Percentiles rank a stretch among this genome's conserved stretches.
phyloP scores from a whole-genome alignment of 768 basidiomycete genomes.

The Kwoniella mangroviensis region DNA sequence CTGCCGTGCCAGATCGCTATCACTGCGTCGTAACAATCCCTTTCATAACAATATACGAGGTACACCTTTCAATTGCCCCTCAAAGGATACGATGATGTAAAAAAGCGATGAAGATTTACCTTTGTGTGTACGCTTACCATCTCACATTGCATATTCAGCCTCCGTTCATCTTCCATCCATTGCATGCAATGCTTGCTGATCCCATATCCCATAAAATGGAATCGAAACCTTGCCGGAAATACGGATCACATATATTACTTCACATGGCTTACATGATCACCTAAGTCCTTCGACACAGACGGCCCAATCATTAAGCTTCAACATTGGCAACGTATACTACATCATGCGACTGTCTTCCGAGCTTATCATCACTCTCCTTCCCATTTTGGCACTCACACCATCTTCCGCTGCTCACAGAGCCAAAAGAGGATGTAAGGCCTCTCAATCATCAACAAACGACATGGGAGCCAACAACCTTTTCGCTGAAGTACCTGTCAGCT shows the following conservation, averaged over 20 bases:
- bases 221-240: too few species aligned
- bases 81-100: not conserved
- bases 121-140: not conserved
- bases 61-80: not conserved
- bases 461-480: not conserved
- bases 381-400: not conserved
- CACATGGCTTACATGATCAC: too few species aligned
- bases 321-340: too few species aligned
- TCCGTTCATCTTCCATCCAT: too few species aligned
- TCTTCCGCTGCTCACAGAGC: not conserved
- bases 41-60: too few species aligned
- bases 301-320: too few species aligned
- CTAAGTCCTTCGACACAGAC: too few species aligned
- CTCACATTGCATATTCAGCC: not conserved
- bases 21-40: too few species aligned
- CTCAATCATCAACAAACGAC: not conserved
- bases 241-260: too few species aligned
- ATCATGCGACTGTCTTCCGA: not conserved
- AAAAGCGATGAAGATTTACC: not conserved
- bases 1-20: too few species aligned
- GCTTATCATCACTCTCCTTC: not conserved
- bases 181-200: too few species aligned
- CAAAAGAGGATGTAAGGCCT: not conserved
- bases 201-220: too few species aligned
- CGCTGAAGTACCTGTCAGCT: not conserved